A percentile compares a stretch with the other conserved stretches of the same genome.
Conservation (phyloP, 179 eudicot genomes). For the Pouteria campechiana region DNA sequence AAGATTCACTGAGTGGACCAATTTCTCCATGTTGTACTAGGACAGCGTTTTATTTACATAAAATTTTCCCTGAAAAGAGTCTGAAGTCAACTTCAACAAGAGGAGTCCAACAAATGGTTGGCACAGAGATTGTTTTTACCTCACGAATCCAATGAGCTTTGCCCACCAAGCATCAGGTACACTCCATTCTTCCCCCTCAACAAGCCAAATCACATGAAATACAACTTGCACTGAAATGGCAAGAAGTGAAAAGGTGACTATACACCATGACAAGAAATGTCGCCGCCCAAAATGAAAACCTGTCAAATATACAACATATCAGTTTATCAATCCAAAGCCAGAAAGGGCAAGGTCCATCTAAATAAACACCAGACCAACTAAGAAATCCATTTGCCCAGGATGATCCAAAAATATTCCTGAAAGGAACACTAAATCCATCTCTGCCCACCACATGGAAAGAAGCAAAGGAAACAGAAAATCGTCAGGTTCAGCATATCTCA, state of each 20-base stretch:
- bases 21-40: no score
- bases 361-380: not conserved
- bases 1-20: no score
- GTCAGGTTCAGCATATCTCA: no score
- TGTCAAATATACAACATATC: slow-evolving; percentile 14
- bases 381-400: no score
- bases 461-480: no score
- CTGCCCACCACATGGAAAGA: no score
- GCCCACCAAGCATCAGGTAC: slow-evolving; percentile 54
- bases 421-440: no score
- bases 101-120: no score
- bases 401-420: no score
- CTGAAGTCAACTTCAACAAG: no score
- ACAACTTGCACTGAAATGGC: slow-evolving; percentile 45
- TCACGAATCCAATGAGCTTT: slow-evolving; percentile 66
- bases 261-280: slow-evolving; percentile 44
- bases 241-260: slow-evolving; percentile 57
- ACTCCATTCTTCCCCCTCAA: slow-evolving; percentile 42
- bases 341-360: not conserved
- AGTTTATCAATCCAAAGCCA: not conserved
- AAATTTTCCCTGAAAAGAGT: no score
- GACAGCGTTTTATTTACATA: no score
- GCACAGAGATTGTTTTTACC: slow-evolving; percentile 43
- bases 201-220: slow-evolving; percentile 40
- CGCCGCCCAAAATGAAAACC: slow-evolving; percentile 49